These are phyloP conservation scores for Triticum monococcum DNA, from an alignment of 176 grass and related monocot species.

Conservation along the genomic window DNA sequence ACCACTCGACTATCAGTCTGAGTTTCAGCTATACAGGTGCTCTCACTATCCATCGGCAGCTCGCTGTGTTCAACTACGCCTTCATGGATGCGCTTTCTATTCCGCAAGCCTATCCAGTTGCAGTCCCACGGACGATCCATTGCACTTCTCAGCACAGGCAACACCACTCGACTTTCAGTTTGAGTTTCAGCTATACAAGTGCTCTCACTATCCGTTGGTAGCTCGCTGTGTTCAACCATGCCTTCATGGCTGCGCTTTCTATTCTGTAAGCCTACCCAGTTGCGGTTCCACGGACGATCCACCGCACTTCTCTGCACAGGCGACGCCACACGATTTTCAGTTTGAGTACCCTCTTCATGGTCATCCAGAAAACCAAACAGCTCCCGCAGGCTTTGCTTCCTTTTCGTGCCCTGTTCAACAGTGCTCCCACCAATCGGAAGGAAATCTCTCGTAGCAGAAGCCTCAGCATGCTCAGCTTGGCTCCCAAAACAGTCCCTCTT, in stretches of 20 bases:
- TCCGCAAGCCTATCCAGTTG: not conserved
- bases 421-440: not conserved
- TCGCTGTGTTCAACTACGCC: not conserved
- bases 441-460: not conserved
- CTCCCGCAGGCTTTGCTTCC: constrained; percentile 44
- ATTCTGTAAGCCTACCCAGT: not conserved
- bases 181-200: constrained; percentile 2
- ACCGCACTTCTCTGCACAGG: constrained; percentile 4
- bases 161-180: not conserved
- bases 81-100: constrained; percentile 1
- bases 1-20: no score
- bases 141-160: not conserved
- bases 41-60: no score
- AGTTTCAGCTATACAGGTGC: no score
- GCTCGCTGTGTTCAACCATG: not conserved
- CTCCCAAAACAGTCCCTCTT: not conserved
- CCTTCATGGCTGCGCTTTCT: not conserved
- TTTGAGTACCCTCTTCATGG: not conserved
- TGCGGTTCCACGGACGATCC: not conserved
- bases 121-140: not conserved
- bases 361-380: constrained; percentile 40
- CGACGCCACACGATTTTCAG: not conserved
- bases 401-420: constrained; percentile 12
- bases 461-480: not conserved
- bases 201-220: not conserved